Base-by-base conservation (phyloP, 2,329 filamentous ascomycete genomes). In the Fusarium liriodendri region DNA sequence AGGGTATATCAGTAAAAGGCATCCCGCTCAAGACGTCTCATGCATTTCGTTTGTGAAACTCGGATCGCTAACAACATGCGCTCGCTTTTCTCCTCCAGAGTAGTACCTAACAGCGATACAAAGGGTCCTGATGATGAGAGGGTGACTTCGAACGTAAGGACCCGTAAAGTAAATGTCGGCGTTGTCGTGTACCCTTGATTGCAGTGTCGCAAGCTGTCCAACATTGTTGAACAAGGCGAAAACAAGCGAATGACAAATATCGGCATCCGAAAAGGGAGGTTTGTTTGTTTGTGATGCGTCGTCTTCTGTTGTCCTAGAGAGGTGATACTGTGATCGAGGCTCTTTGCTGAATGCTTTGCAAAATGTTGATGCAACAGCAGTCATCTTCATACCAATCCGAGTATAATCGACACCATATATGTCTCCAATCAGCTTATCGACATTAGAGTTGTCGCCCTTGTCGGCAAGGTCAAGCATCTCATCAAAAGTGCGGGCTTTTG, bases 211-310 rank as follows among this genome's bases (percentile, higher is more conserved):
- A 76, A 99, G 97, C 84, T 99, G 97, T 6, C 97, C 97, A 72
- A 98, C 98, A 83, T 98, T 98, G 86, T 98, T 98, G 81, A 93
- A 96, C 72, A 98, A 95, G 11, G 97, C 97, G 82, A 98, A 99
- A 0, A 99, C 89, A 22, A 99, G 87, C 40, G 95, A 98, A 37
- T 96, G 89, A 22, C 94, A 97, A 71, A 99, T 94, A 82, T 99
- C 97, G 79, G 95, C 91, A 38, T 91, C 88, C 11, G 90, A 91
- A 82, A 98, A 98, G 2, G 76, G 73, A 22, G 71, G 55, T 40
- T 75, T 32, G 8, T 7, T 22, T 55, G 10, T 37, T 67, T 64
- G 89, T 87, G 88, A 89, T 75, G 94, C 93, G 82, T 95, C 94
- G 7, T 92, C 93, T 35, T 91, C 89, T 80, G 98, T 95, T 9